A percentile compares a stretch with the other conserved stretches of the same genome.
Evolutionary conservation across 352 stramenopile species (phyloP).

Genomic region (Globisporangium cystogenes): DNA sequence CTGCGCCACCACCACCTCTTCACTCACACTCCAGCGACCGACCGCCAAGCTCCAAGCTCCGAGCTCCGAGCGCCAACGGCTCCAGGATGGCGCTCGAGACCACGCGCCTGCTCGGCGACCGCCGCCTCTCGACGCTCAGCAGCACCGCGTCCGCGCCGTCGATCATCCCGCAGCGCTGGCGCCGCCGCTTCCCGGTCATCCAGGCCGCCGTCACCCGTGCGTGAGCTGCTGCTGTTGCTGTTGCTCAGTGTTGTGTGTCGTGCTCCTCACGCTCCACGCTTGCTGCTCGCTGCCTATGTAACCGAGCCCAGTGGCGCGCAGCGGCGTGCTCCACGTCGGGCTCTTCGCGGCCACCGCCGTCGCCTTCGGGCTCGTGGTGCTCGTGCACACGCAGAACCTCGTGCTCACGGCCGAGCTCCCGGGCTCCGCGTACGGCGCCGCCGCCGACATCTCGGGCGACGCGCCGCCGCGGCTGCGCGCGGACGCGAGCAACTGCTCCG

Average conservation of each 20-base stretch:
- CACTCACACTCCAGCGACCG: neutral
- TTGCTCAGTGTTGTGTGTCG: too few relatives aligned
- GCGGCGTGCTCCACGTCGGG: slow-evolving; percentile 33
- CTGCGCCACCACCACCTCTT: neutral
- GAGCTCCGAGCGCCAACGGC: neutral
- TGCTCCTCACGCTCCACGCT: too few relatives aligned
- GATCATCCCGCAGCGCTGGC: slow-evolving; percentile 15
- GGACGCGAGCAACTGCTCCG: slow-evolving; percentile 68
- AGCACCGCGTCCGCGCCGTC: slow-evolving; percentile 8
- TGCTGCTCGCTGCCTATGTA: too few relatives aligned
- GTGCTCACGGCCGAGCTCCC: slow-evolving; percentile 35
- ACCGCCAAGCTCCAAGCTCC: neutral
- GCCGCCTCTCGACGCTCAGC: slow-evolving; percentile 2
- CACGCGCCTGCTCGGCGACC: slow-evolving; percentile 4
- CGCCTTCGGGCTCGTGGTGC: slow-evolving; percentile 53
- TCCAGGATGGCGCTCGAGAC: slow-evolving; percentile 5
- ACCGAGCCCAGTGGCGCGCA: slow-evolving; percentile 11
- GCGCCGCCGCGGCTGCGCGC: slow-evolving; percentile 18
- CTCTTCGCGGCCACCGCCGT: slow-evolving; percentile 40
- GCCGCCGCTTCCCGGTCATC: slow-evolving; percentile 13
- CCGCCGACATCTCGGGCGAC: slow-evolving; percentile 5
- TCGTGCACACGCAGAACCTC: slow-evolving; percentile 67
- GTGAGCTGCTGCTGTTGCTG: too few relatives aligned
- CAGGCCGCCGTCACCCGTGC: slow-evolving; percentile 12
- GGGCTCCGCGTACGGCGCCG: slow-evolving; percentile 24